phyloP scores from a whole-genome alignment of 1,284 basidiomycete genomes.

The Ganoderma multipileum region DNA sequence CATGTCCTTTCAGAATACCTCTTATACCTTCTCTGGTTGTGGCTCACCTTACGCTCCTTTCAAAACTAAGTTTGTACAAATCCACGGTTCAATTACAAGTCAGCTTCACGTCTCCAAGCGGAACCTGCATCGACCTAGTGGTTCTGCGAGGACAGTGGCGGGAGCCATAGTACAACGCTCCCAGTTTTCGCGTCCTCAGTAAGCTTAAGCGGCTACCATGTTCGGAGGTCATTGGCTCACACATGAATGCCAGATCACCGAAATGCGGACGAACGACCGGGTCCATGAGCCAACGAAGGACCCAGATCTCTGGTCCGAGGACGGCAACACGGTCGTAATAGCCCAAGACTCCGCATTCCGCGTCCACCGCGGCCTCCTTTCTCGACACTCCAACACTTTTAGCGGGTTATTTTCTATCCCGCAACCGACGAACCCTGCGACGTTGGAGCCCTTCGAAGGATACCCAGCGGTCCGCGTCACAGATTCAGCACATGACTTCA shows the following conservation, averaged over 20 bases:
- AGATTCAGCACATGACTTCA: slow-evolving; percentile 8
- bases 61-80: too few relatives aligned
- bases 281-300: neutral
- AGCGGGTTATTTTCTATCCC: slow-evolving; percentile 16
- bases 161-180: too few relatives aligned
- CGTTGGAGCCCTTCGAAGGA: slow-evolving; percentile 1
- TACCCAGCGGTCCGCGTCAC: slow-evolving; percentile 14
- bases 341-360: slow-evolving; percentile 12
- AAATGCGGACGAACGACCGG: neutral
- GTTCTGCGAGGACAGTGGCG: too few relatives aligned
- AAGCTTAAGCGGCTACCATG: too few relatives aligned
- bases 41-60: too few relatives aligned
- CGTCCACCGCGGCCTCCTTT: slow-evolving; percentile 10
- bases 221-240: neutral
- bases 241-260: neutral
- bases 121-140: too few relatives aligned
- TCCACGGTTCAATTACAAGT: too few relatives aligned
- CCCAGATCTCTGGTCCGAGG: slow-evolving; percentile 15
- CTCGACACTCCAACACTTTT: slow-evolving; percentile 16
- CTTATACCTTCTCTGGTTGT: too few relatives aligned
- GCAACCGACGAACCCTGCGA: neutral
- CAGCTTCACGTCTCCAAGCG: too few relatives aligned
- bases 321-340: slow-evolving; percentile 17
- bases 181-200: too few relatives aligned
- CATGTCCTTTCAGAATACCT: too few relatives aligned